phyloP scores from a whole-genome alignment of 2,329 filamentous ascomycete genomes.

The Trichophyton mentagrophytes region DNA sequence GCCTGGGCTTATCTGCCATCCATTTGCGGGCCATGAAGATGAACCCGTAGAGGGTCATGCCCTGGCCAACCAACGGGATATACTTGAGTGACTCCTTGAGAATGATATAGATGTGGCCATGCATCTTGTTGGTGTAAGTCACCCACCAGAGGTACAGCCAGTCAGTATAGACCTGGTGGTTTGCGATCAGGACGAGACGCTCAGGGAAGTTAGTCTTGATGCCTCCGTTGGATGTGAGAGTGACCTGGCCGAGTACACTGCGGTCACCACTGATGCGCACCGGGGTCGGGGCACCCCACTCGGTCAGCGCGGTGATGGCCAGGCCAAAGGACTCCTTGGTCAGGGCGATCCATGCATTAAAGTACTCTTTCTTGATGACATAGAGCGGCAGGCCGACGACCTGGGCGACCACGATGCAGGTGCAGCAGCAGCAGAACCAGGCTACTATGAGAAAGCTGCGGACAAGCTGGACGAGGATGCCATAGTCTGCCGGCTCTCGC shows the following conservation, averaged over 20 bases:
- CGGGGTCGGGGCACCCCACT: slow-evolving; percentile 52
- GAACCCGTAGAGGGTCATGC: slow-evolving; percentile 54
- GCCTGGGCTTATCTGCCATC: slow-evolving; percentile 47
- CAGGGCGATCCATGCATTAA: slow-evolving; percentile 52
- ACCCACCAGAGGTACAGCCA: slow-evolving; percentile 60
- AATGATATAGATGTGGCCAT: slow-evolving; percentile 54
- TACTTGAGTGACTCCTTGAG: slow-evolving; percentile 53
- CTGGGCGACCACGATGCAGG: slow-evolving; percentile 42
- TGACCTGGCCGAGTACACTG: slow-evolving; percentile 47
- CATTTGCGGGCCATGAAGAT: slow-evolving; percentile 54
- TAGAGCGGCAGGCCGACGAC: slow-evolving; percentile 49
- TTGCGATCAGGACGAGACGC: slow-evolving; percentile 49
- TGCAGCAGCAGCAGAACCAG: slow-evolving; percentile 34
- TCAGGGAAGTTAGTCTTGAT: slow-evolving; percentile 49
- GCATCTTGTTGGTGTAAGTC: slow-evolving; percentile 51
- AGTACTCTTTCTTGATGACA: slow-evolving; percentile 47
- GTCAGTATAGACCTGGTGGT: slow-evolving; percentile 57
- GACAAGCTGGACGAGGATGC: slow-evolving; percentile 32
- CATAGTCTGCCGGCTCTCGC: slow-evolving; percentile 33
- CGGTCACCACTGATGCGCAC: slow-evolving; percentile 50
- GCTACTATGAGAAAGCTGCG: slow-evolving; percentile 33
- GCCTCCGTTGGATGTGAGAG: slow-evolving; percentile 43
- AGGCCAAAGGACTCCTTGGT: slow-evolving; percentile 54
- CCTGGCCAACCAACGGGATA: slow-evolving; percentile 49
- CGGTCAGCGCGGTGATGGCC: slow-evolving; percentile 48